A percentile compares a stretch with the other conserved stretches of the same genome.
Conservation (phyloP, 225 moss, liverwort and hornwort genomes). For the Anthoceros angustus region DNA sequence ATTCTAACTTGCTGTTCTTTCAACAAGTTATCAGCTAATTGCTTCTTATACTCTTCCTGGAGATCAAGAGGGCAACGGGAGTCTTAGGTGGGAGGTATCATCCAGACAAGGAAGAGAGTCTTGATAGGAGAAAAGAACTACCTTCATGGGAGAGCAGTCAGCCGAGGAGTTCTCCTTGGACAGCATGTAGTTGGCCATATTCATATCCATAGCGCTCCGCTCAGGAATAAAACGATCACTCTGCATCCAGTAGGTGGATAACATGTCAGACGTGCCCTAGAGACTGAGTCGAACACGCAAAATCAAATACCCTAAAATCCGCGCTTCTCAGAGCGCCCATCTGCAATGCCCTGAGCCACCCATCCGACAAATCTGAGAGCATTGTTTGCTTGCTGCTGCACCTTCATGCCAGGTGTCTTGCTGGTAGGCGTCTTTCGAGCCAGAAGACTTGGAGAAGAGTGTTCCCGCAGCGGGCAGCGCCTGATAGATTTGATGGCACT, state of each 20-base stretch:
- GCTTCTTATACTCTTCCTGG: slow-evolving; percentile 98
- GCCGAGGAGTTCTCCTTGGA: slow-evolving; percentile 46
- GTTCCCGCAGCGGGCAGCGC: neutral
- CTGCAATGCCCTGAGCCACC: neutral
- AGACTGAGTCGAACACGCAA: no score
- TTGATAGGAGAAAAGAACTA: slow-evolving; percentile 7
- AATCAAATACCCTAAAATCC: neutral
- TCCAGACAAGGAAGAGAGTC: no score
- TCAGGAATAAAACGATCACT: slow-evolving; percentile 82
- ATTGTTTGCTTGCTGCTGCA: neutral
- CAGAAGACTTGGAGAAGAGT: neutral
- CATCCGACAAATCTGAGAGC: neutral
- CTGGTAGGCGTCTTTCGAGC: neutral
- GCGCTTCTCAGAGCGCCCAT: neutral
- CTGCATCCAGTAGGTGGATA: slow-evolving; percentile 17
- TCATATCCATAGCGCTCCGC: slow-evolving; percentile 67
- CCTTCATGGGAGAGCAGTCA: slow-evolving; percentile 39
- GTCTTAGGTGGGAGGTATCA: no score
- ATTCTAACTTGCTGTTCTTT: slow-evolving; percentile 53
- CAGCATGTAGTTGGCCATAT: slow-evolving; percentile 61
- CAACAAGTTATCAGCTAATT: slow-evolving; percentile 62
- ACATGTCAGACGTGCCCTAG: no score
- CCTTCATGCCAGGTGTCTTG: neutral
- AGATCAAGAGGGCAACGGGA: no score
- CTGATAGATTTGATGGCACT: neutral